Percentiles rank a stretch among this genome's conserved stretches.
These are phyloP conservation scores for Solanum medicagineum DNA, from an alignment of 257 asterid genomes.

Conservation along the genomic window DNA sequence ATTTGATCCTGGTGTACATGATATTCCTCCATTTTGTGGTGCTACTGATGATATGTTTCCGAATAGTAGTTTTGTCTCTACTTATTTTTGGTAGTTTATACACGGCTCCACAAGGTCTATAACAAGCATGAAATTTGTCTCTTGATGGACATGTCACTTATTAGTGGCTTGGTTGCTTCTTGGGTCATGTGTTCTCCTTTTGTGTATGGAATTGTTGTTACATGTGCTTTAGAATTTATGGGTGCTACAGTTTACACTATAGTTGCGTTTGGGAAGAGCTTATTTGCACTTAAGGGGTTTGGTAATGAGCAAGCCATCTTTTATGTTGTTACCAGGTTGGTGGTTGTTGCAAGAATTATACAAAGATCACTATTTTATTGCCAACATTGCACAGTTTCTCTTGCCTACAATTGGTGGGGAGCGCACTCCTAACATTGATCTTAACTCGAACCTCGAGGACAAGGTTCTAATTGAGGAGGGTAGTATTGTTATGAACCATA, in stretches of 20 bases:
- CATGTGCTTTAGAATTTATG: not conserved
- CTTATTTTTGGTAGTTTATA: too few relatives aligned
- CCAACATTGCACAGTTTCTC: not conserved
- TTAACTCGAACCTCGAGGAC: not conserved
- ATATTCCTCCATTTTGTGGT: not conserved
- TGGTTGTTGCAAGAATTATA: not conserved
- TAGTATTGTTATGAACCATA: not conserved
- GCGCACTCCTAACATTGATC: not conserved
- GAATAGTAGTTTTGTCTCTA: too few relatives aligned
- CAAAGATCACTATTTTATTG: not conserved
- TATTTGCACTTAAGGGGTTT: not conserved
- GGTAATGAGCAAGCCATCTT: not conserved
- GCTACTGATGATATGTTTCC: not conserved
- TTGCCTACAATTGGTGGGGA: not conserved
- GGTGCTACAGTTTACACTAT: not conserved
- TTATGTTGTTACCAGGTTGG: too few relatives aligned
- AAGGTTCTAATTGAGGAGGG: not conserved
- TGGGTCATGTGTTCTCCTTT: slow-evolving; percentile 92
- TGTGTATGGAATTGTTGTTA: slow-evolving; percentile 75
- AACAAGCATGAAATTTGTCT: slow-evolving; percentile 67
- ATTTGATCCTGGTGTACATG: not conserved
- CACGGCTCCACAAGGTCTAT: slow-evolving; percentile 71
- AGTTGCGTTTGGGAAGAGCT: not conserved
- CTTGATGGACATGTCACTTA: slow-evolving; percentile 94
- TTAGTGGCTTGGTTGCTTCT: slow-evolving; percentile 15